Evolutionary conservation across 2,329 filamentous ascomycete genomes (phyloP).

Genomic region (Fusarium floridanum): DNA sequence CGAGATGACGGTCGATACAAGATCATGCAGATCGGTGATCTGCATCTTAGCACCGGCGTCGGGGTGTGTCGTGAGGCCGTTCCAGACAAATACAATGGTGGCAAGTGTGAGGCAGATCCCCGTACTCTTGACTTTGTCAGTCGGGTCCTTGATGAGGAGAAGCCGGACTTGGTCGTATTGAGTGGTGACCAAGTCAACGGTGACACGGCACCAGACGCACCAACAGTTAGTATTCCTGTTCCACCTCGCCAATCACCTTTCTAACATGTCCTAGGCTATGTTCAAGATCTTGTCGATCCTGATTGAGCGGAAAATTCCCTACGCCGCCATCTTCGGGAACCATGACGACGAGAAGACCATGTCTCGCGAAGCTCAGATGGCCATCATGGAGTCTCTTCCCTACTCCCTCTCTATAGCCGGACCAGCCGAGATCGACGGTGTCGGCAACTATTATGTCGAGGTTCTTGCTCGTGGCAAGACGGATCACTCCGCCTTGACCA

Average conservation of each 20-base stretch:
- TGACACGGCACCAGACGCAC: constrained; percentile 89
- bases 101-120: constrained; percentile 90
- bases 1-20: constrained; percentile 94
- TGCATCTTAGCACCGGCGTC: constrained; percentile 92
- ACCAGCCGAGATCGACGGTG: constrained; percentile 85
- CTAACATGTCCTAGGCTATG: constrained; percentile 71
- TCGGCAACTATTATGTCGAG: constrained; percentile 96
- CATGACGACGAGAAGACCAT: constrained; percentile 94
- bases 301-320: constrained; percentile 89
- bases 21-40: constrained; percentile 95
- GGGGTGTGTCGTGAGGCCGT: constrained; percentile 89
- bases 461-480: constrained; percentile 83
- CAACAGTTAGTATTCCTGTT: constrained; percentile 71
- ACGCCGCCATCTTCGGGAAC: constrained; percentile 95
- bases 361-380: constrained; percentile 83
- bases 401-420: constrained; percentile 90
- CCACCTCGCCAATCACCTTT: background rate
- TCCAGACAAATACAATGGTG: constrained; percentile 77
- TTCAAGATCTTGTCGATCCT: constrained; percentile 93
- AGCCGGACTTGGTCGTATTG: constrained; percentile 90
- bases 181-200: constrained; percentile 97
- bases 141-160: constrained; percentile 88
- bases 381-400: constrained; percentile 85
- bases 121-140: constrained; percentile 91
- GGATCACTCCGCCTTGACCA: constrained; percentile 88